These are phyloP conservation scores for Diversispora epigaea DNA, from an alignment of 192 early-diverging fungal species.

Conservation along the genomic window DNA sequence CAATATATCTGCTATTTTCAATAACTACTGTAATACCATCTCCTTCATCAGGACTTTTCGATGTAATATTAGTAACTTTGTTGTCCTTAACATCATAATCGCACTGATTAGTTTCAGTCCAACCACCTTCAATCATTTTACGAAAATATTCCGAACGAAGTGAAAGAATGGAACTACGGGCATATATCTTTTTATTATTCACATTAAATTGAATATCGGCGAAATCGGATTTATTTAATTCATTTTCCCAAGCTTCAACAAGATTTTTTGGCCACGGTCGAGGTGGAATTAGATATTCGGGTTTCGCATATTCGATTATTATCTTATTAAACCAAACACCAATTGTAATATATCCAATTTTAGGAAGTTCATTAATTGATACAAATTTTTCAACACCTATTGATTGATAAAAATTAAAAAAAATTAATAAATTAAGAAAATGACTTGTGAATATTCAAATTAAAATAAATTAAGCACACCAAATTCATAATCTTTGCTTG, in stretches of 20 bases:
- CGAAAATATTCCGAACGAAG: conserved; percentile 31
- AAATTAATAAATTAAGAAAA: background rate
- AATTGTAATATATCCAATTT: background rate
- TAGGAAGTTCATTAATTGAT: background rate
- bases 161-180: conserved; percentile 17
- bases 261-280: background rate
- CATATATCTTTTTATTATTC: background rate
- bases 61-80: background rate
- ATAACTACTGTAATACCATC: background rate
- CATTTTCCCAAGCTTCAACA: background rate
- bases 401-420: background rate
- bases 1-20: background rate
- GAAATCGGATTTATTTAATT: conserved; percentile 8
- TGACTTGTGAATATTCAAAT: background rate
- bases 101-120: conserved; percentile 1
- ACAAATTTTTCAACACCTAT: background rate
- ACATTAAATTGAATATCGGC: conserved; percentile 6
- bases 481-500: background rate
- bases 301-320: background rate
- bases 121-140: conserved; percentile 27
- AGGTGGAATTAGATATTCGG: background rate
- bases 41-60: background rate
- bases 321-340: background rate
- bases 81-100: background rate
- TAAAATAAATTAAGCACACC: background rate